These are phyloP conservation scores for Chrysophaeum taylorii DNA, from an alignment of 352 stramenopile genomes.

Conservation along the genomic window DNA sequence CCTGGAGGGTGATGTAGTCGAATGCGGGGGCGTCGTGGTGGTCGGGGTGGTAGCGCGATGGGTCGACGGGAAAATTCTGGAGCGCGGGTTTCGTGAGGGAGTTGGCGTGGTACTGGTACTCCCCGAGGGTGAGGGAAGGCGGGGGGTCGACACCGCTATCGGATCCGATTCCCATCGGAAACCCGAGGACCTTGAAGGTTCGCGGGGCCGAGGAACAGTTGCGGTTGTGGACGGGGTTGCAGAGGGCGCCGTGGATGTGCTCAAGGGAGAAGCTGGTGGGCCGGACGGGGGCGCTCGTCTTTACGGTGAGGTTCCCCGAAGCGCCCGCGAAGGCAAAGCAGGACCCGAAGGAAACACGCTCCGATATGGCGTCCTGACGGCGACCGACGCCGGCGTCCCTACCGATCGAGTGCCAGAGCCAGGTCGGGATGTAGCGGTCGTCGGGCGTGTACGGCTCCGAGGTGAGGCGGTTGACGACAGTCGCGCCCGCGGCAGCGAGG, in stretches of 20 bases:
- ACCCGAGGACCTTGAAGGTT: background rate
- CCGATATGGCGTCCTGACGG: slow-evolving; percentile 14
- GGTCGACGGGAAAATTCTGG: slow-evolving; percentile 32
- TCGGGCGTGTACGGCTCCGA: background rate
- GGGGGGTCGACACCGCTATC: background rate
- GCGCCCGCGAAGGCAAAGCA: slow-evolving; percentile 57
- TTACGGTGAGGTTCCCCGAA: slow-evolving; percentile 56
- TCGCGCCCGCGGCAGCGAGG: background rate
- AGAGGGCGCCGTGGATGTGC: slow-evolving; percentile 57
- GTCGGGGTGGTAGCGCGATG: too few relatives aligned
- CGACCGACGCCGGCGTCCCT: slow-evolving; percentile 8
- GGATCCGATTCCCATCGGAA: background rate
- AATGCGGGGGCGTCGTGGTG: slow-evolving; percentile 35
- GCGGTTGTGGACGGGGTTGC: slow-evolving; percentile 54
- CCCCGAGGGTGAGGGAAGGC: too few relatives aligned
- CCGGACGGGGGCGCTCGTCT: slow-evolving; percentile 54
- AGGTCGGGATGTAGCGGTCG: background rate
- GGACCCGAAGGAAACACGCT: slow-evolving; percentile 41
- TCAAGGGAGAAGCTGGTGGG: slow-evolving; percentile 58
- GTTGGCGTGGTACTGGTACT: slow-evolving; percentile 38
- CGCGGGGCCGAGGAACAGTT: slow-evolving; percentile 51
- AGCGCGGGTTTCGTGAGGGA: background rate
- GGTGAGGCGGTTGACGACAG: background rate
- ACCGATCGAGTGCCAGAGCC: slow-evolving; percentile 1
- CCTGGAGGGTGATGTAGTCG: slow-evolving; percentile 49